Conservation (phyloP, 768 basidiomycete species). For the Daedaleopsis nitida region DNA sequence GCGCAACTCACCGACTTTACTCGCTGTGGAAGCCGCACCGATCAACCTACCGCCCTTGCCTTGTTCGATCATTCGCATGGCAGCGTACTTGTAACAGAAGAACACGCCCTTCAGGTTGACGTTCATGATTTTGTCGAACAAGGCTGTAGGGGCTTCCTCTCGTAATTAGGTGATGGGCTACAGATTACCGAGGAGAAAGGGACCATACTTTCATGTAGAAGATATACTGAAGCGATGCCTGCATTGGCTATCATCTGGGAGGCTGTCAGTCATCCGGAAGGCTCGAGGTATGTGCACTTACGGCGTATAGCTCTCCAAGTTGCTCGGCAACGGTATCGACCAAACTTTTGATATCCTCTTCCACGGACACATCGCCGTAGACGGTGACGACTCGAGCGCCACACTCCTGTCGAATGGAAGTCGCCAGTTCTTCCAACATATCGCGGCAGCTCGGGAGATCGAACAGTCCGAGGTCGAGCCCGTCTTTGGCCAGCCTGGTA, state of each 20-base stretch:
- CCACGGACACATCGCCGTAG: conserved; percentile 42
- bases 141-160: no score
- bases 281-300: conserved; percentile 27
- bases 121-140: conserved; percentile 32
- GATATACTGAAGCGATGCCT: conserved; percentile 21
- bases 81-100: conserved; percentile 44
- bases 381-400: conserved; percentile 28
- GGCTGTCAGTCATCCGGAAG: not conserved
- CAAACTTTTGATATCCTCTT: conserved; percentile 44
- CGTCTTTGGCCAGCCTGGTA: conserved; percentile 27
- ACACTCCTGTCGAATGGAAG: conserved; percentile 14
- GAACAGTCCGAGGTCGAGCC: conserved; percentile 26
- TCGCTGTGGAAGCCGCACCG: conserved; percentile 33
- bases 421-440: conserved; percentile 17
- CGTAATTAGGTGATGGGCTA: conserved; percentile 31
- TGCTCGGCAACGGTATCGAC: conserved; percentile 32
- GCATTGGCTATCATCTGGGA: conserved; percentile 35
- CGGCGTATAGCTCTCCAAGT: conserved; percentile 51
- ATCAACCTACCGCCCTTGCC: conserved; percentile 43
- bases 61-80: conserved; percentile 41
- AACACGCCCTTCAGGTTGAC: conserved; percentile 46
- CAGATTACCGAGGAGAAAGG: not conserved
- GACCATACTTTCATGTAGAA: conserved; percentile 19
- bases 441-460: conserved; percentile 22
- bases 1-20: conserved; percentile 24